A percentile compares a stretch with the other conserved stretches of the same genome.
Conservation (phyloP, 1,284 basidiomycete species). For the Puccinia coronata region DNA sequence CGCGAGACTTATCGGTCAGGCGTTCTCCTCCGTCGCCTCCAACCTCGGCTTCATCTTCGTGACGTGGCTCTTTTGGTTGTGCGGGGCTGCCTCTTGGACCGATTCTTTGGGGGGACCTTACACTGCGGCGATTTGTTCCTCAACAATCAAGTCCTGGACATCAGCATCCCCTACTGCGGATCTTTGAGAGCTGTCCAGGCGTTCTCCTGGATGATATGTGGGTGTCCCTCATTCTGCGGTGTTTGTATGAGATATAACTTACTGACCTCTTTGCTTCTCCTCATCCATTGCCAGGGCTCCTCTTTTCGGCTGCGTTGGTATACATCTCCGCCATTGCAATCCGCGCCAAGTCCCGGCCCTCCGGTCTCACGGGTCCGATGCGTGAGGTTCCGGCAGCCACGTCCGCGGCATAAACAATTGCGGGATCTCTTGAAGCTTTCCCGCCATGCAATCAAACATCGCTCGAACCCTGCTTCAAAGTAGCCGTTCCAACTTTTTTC, state of each 20-base stretch:
- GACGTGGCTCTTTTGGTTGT: constrained; percentile 46
- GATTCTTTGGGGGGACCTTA: constrained; percentile 33
- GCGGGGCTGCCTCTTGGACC: constrained; percentile 27
- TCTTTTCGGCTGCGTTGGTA: constrained; percentile 1
- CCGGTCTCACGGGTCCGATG: constrained; percentile 38
- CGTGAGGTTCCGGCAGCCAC: constrained; percentile 13
- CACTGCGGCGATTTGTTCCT: constrained; percentile 43
- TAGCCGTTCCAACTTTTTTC: too few relatives aligned
- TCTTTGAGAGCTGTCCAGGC: constrained; percentile 42
- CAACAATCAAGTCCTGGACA: constrained; percentile 4
- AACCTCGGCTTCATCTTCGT: constrained; percentile 32
- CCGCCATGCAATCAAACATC: not conserved
- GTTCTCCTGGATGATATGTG: constrained; percentile 48
- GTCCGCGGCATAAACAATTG: constrained; percentile 1
- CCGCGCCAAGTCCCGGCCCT: not conserved
- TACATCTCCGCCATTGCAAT: constrained; percentile 15
- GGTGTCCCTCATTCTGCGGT: not conserved
- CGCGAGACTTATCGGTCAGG: not conserved
- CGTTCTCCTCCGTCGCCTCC: constrained; percentile 27
- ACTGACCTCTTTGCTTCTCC: not conserved
- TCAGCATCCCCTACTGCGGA: constrained; percentile 30
- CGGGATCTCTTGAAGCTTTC: not conserved
- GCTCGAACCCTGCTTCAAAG: not conserved
- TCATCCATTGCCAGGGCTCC: constrained; percentile 14
- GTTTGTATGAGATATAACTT: not conserved